Evolutionary conservation across 495 filamentous ascomycete genomes (phyloP), one percentile per base, ranked within the genome.

Genomic region (Monascus purpureus): DNA sequence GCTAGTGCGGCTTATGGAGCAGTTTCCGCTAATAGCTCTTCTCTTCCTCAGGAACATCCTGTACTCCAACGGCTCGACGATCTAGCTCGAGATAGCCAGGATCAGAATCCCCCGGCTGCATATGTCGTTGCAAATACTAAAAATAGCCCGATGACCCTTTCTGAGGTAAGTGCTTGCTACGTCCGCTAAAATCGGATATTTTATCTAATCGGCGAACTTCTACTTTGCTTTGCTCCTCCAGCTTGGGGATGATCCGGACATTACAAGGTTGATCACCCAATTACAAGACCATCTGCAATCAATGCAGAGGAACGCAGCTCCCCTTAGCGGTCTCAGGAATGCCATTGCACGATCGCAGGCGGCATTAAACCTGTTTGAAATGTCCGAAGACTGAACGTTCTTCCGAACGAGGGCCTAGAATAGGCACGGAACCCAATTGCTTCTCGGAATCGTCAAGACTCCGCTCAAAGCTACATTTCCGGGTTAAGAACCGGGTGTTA

Each of bases 281-380:
- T 47, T 78, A 8, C 52, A 61, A 29, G 56, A 59, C 25, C 72
- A 75, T 47, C 51, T 77, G 15, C 62, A 66, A 38, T 73, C 63
- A 17, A 65, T 78, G 55, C 59, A 68, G 33, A 61, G 47, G 29
- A 76, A 75, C 38, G 51, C 57, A 2, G 56, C 52, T n/a, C 64
- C 68, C 17, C 52, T 75, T 8, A 33, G 53, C 6, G 72, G 63
- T 2, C 55, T 77, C 26, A 42, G 50, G 8, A 64, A 70, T 25
- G 68, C 69, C 8, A 61, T 76, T 31, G 46, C 49, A 28, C 46
- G 55, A 25, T 63, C 67, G 13, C 61, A 65, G 37, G 62, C 57
- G 20, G 61, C 66, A n/a, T 49, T 77, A 37, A 62, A 62, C 35
- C 35, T 63, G n/a, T 41, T 53, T 23, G 40, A 46, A 1, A 33